Evolutionary conservation across 2,329 filamentous ascomycete genomes (phyloP).

Genomic region (Thermomyces lanuginosus): DNA sequence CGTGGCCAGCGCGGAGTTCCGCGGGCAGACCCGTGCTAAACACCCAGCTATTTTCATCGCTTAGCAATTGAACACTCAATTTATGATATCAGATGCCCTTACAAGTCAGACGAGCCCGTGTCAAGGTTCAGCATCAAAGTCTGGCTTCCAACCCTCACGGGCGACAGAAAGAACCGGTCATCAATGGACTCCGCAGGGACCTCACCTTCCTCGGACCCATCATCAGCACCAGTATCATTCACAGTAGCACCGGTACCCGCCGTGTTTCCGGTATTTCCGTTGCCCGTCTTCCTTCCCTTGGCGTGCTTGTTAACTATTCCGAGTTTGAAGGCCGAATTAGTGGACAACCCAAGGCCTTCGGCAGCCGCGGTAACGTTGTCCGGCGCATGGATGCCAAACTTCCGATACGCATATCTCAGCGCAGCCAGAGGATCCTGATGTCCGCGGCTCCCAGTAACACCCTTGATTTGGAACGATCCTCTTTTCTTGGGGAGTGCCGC

Average conservation of each 20-base stretch:
- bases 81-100: slow-evolving; percentile 14
- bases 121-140: slow-evolving; percentile 55
- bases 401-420: slow-evolving; percentile 50
- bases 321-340: slow-evolving; percentile 8
- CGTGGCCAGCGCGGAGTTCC: slow-evolving; percentile 34
- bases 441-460: no score
- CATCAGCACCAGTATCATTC: slow-evolving; percentile 12
- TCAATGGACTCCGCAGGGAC: slow-evolving; percentile 50
- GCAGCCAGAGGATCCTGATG: no score
- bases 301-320: slow-evolving; percentile 9
- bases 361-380: slow-evolving; percentile 25
- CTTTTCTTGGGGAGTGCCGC: no score
- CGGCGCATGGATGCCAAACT: slow-evolving; percentile 41
- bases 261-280: slow-evolving; percentile 1
- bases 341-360: slow-evolving; percentile 19
- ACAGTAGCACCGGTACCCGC: background rate
- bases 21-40: slow-evolving; percentile 45
- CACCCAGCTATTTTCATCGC: slow-evolving; percentile 40
- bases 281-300: slow-evolving; percentile 1
- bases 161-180: slow-evolving; percentile 54
- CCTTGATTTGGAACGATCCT: no score
- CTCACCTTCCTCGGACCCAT: slow-evolving; percentile 31
- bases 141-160: slow-evolving; percentile 54
- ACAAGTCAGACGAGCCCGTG: slow-evolving; percentile 58
- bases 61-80: slow-evolving; percentile 3